Percentiles rank a stretch among this genome's conserved stretches.
Evolutionary conservation across 1,284 basidiomycete genomes (phyloP).

Genomic region (Exobasidium cylindrosporum): DNA sequence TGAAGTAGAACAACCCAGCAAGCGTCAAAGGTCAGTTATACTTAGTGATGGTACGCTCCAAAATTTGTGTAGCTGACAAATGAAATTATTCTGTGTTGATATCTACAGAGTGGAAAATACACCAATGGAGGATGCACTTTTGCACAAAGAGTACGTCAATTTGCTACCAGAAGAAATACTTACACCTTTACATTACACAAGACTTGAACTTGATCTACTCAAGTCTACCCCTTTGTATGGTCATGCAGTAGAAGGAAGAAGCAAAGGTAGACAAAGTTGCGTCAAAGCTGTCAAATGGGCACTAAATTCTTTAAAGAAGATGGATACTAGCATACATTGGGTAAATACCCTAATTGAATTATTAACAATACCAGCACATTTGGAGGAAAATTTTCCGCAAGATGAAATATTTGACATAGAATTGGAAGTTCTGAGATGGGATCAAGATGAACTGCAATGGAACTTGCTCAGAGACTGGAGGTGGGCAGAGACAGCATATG

Average conservation of each 20-base stretch:
- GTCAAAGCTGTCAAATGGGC: slow-evolving; percentile 7
- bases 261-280: slow-evolving; percentile 18
- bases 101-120: neutral
- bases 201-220: slow-evolving; percentile 27
- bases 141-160: slow-evolving; percentile 29
- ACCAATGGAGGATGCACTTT: neutral
- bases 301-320: neutral
- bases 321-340: slow-evolving; percentile 10
- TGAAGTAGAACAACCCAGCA: neutral
- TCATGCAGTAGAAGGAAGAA: slow-evolving; percentile 22
- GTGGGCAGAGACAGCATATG: slow-evolving; percentile 36
- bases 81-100: too few species aligned
- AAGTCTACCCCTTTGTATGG: slow-evolving; percentile 30
- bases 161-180: slow-evolving; percentile 25
- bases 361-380: neutral
- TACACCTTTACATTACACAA: slow-evolving; percentile 30
- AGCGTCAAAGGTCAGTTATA: neutral
- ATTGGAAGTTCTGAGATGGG: slow-evolving; percentile 3
- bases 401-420: neutral
- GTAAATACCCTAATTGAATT: neutral
- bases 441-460: slow-evolving; percentile 14
- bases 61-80: too few species aligned
- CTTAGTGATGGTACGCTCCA: too few species aligned
- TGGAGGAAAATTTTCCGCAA: neutral
- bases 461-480: slow-evolving; percentile 24